phyloP scores from a whole-genome alignment of 192 early-diverging fungal genomes.

The Gonapodya prolifera region DNA sequence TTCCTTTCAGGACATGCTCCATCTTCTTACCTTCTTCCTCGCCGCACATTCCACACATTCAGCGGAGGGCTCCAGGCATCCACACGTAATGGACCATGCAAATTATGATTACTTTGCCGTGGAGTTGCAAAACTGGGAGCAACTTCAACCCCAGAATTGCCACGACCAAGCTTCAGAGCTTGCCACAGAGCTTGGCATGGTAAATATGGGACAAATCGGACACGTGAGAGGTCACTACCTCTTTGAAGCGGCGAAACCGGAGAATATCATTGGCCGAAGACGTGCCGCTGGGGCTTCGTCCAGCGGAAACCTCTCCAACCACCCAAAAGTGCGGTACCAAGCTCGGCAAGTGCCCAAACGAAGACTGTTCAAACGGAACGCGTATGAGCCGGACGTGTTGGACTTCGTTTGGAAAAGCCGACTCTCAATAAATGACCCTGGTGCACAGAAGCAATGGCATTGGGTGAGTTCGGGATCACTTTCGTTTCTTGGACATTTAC shows the following conservation, averaged over 20 bases:
- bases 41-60: too few species aligned
- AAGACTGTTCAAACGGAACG: conserved; percentile 21
- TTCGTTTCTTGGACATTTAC: too few species aligned
- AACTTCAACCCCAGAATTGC: neutral
- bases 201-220: conserved; percentile 46
- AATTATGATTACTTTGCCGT: conserved; percentile 34
- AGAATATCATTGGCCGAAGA: neutral
- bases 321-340: conserved; percentile 11
- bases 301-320: neutral
- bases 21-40: too few species aligned
- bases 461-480: conserved; percentile 8
- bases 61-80: too few species aligned
- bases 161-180: conserved; percentile 13
- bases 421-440: conserved; percentile 17
- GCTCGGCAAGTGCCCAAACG: conserved; percentile 10
- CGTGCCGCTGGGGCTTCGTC: neutral
- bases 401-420: conserved; percentile 11
- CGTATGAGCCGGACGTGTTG: neutral
- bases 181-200: conserved; percentile 11
- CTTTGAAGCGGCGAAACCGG: conserved; percentile 32
- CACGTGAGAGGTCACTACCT: conserved; percentile 51
- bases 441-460: conserved; percentile 27
- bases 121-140: conserved; percentile 6
- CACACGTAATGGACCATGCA: conserved; percentile 20
- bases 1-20: too few species aligned